Base-by-base conservation (phyloP, 345 rosid species). In the Citrus maxima region DNA sequence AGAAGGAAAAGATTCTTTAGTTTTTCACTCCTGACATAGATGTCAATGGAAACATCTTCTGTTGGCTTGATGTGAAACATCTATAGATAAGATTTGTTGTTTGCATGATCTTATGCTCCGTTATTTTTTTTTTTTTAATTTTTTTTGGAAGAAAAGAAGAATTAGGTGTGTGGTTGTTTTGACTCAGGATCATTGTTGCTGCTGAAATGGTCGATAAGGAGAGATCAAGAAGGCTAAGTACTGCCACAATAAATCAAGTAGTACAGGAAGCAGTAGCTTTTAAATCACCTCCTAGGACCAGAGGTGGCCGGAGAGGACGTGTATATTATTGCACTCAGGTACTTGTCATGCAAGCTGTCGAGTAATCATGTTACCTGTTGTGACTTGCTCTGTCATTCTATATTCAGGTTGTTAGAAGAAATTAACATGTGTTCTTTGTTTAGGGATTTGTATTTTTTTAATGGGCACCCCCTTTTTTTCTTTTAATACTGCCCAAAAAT, bases 291-390 rank as follows among this genome's bases (percentile, higher is more conserved):
- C 98, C 98, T 79, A 87, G 95, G 84, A 95, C 97, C 30, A 84
- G 93, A 80, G 95, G 98, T 56, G 97, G 98, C 84, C 93, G 72
- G 84, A 86, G 97, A 82, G 98, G 98, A 63, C 98, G 95, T 8
- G 86, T 93, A 79, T 95, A 90, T 78, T 95, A 93, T 79, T 93
- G 98, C 78, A 95, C 98, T 25, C 98, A 95, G 95, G 98, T 95
- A 84, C 8, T 51, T 77, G 3, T 58, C 73, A n/a, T 58, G 42
- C 38, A 58, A 69, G 42, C 63, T 12, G 16, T 1, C 18, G 22
- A 16, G 28, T 58, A 19, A 7, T 49, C 12, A 49, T 73, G 14
- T 38, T 6, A 4, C 62, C 37, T 9, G 4, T 46, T 25, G 66
- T 16, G 38, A 35, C 22, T 14, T 25, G 6, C 28, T 12, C 9